Percentiles rank a stretch among this genome's conserved stretches.
Conservation (phyloP, 768 basidiomycete genomes). For the Fomitopsis pulvina region DNA sequence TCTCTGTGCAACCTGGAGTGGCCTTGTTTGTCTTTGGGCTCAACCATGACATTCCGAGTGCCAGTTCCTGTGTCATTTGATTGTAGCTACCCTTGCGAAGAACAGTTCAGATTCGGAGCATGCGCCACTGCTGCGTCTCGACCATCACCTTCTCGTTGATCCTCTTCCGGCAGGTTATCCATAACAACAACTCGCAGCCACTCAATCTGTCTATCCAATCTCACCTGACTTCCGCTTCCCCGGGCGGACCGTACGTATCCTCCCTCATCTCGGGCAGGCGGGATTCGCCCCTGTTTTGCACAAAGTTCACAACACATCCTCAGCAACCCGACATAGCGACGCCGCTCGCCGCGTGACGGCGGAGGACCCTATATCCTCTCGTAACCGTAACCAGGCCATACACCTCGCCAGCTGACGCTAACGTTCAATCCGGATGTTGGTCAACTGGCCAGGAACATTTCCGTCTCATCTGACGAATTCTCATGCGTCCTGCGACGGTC, state of each 20-base stretch:
- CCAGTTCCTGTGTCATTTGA: too few relatives aligned
- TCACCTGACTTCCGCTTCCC: not conserved
- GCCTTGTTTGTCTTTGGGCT: too few relatives aligned
- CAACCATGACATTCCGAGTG: too few relatives aligned
- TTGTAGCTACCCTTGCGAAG: too few relatives aligned
- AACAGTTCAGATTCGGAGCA: too few relatives aligned
- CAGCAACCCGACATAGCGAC: not conserved
- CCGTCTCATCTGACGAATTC: too few relatives aligned
- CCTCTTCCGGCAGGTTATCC: not conserved
- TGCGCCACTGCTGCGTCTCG: not conserved
- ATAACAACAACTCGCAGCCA: not conserved
- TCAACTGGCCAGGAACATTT: too few relatives aligned
- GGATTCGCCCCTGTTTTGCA: not conserved
- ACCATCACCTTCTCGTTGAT: not conserved
- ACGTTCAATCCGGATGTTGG: too few relatives aligned
- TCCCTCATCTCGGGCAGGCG: not conserved
- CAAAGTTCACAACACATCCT: not conserved
- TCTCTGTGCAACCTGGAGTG: too few relatives aligned
- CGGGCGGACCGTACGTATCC: not conserved
- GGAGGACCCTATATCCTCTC: not conserved
- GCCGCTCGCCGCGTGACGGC: not conserved
- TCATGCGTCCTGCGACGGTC: too few relatives aligned
- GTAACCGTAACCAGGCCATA: too few relatives aligned
- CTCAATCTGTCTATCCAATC: not conserved
- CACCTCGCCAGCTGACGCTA: not conserved